Base-by-base conservation (phyloP, 192 early-diverging fungal genomes). In the Coemansia sp. region DNA sequence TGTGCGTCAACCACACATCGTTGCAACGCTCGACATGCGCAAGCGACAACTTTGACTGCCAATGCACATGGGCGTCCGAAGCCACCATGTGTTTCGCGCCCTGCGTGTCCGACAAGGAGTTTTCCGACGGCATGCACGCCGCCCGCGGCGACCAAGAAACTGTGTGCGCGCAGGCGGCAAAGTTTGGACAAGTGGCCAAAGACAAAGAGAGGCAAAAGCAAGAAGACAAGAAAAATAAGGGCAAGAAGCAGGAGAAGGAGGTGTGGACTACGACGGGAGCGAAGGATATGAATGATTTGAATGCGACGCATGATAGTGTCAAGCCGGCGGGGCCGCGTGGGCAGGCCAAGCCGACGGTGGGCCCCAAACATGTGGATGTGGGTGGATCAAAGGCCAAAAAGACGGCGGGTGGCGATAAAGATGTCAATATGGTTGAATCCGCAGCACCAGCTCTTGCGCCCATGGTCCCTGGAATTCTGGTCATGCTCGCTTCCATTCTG, bases 1-100 rank as follows among this genome's bases (percentile, higher is more conserved):
- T 75, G 7, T 81, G 78, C 58, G 73, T 68, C 24, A 81, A 75
- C 69, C 78, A 81, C 63, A 52, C 72, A 3, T 61, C 66, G 0
- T 75, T 81, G 78, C 78, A 81, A 9, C 65, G 69, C 4, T 65
- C 72, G 2, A 72, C 72, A 4, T 80, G 78, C 59, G 61, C 58
- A 7, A 52, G 64, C 58, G 78, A 80, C 52, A 72, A 80, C 56
- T 53, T 75, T 11, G 78, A 80, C 68, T 80, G 78, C 63, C 78
- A 80, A 51, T 80, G 78, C 37, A 72, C 59, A 0, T 80, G 78
- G 78, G 78, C 78, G 2, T 63, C 65, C 32, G 51, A 65, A 17
- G 58, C 62, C 5, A 72, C 72, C 23, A 71, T 69, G 0, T 80
- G 78, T 56, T 80, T 67, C 47, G 67, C 72, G 2, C 78, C 78